Evolutionary conservation across 345 rosid genomes (phyloP).

Genomic region (Pugionium cornutum): DNA sequence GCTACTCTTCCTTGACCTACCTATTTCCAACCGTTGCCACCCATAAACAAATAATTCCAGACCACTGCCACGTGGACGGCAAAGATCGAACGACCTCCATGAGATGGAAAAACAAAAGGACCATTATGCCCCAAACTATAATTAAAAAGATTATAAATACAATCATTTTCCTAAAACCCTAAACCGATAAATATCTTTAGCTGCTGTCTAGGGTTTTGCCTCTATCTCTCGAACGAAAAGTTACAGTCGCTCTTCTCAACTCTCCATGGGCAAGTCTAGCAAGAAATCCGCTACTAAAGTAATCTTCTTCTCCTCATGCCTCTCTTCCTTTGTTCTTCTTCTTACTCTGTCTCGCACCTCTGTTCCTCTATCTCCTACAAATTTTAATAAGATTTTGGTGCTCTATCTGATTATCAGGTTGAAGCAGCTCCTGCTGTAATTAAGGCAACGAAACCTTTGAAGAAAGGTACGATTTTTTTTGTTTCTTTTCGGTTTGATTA

Average conservation of each 20-base stretch:
- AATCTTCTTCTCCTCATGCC: background rate
- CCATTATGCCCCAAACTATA: too few relatives aligned
- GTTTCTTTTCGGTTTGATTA: too few relatives aligned
- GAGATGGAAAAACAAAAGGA: too few relatives aligned
- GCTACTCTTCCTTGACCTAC: too few relatives aligned
- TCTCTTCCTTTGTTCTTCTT: background rate
- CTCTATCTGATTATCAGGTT: background rate
- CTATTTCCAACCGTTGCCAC: too few relatives aligned
- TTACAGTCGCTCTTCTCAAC: background rate
- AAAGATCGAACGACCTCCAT: too few relatives aligned
- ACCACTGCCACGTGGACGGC: too few relatives aligned
- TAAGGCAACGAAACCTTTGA: conserved; percentile 35
- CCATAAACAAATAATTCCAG: too few relatives aligned
- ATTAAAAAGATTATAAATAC: too few relatives aligned
- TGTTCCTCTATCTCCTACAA: too few relatives aligned
- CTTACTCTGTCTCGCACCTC: background rate
- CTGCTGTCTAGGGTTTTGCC: conserved; percentile 7
- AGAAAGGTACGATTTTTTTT: conserved; percentile 44
- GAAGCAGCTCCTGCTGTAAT: conserved; percentile 34
- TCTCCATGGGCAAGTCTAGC: conserved; percentile 51
- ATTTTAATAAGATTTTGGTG: too few relatives aligned
- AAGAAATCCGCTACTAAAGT: conserved; percentile 44
- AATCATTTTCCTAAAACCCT: too few relatives aligned
- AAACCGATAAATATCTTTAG: background rate
- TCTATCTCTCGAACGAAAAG: background rate